These are phyloP conservation scores for Claviceps africana DNA, from an alignment of 2,329 filamentous ascomycete genomes.

Conservation along the genomic window DNA sequence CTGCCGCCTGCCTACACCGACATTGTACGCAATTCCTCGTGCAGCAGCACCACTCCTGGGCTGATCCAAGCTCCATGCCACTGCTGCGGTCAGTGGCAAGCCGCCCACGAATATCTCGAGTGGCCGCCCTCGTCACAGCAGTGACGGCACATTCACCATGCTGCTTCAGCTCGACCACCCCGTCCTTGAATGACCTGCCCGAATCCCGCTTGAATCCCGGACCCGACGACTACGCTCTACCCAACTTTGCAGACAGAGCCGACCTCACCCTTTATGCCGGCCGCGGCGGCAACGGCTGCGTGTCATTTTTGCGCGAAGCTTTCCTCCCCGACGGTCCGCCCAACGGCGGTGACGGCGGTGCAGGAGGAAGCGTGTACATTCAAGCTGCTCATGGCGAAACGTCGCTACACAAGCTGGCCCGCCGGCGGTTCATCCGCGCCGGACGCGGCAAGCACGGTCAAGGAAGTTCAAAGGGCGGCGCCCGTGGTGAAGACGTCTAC, in stretches of 20 bases:
- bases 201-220: slow-evolving; percentile 59
- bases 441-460: slow-evolving; percentile 65
- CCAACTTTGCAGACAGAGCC: slow-evolving; percentile 79
- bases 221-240: slow-evolving; percentile 70
- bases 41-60: not conserved
- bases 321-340: slow-evolving; percentile 79
- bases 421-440: slow-evolving; percentile 60
- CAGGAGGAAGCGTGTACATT: slow-evolving; percentile 84
- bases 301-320: slow-evolving; percentile 85
- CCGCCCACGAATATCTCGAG: slow-evolving; percentile 3
- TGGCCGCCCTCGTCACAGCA: not conserved
- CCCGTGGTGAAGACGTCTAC: slow-evolving; percentile 72
- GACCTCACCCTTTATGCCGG: slow-evolving; percentile 66
- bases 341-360: slow-evolving; percentile 89
- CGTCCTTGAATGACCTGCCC: slow-evolving; percentile 22
- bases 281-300: slow-evolving; percentile 76
- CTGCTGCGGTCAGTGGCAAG: slow-evolving; percentile 2
- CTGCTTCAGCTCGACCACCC: slow-evolving; percentile 11
- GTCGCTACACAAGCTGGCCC: slow-evolving; percentile 79
- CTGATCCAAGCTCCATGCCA: slow-evolving; percentile 2
- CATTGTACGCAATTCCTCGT: not conserved
- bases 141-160: not conserved
- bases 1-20: not conserved
- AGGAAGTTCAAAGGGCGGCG: slow-evolving; percentile 59
- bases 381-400: slow-evolving; percentile 86